Conservation (phyloP, 169 alveolate genomes). For the Plasmodium coatneyi region DNA sequence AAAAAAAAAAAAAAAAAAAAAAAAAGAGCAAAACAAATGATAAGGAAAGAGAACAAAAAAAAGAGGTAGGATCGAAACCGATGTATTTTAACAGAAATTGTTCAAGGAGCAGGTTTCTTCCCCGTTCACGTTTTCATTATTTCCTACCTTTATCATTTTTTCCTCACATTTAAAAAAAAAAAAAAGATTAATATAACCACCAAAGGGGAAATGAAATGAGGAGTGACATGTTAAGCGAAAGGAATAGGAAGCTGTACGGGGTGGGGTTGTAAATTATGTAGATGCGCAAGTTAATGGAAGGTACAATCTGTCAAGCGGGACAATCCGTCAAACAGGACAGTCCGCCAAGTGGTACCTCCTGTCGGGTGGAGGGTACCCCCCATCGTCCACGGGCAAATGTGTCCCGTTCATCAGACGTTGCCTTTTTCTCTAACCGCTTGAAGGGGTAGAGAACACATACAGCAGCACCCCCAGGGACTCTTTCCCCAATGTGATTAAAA, state of each 20-base stretch:
- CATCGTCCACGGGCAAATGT: neutral
- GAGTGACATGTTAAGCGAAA: neutral
- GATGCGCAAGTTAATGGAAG: neutral
- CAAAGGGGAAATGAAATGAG: neutral
- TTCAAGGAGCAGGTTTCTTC: neutral
- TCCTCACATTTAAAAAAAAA: neutral
- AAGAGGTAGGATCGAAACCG: neutral
- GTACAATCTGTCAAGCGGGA: neutral
- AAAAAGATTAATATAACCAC: neutral
- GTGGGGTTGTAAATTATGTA: neutral
- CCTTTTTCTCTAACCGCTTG: neutral
- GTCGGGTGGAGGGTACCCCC: neutral
- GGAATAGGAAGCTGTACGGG: neutral
- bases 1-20: neutral
- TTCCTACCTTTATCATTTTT: neutral
- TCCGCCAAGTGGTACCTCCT: neutral
- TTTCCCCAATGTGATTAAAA: neutral
- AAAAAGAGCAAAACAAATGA: constrained; percentile 1
- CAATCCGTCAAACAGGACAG: neutral
- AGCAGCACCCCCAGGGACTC: neutral
- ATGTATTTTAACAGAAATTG: neutral
- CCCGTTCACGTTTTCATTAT: neutral
- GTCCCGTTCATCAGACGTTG: neutral
- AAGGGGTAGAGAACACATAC: neutral
- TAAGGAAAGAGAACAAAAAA: neutral